These are phyloP conservation scores for Agrocybe chaxingu DNA, from an alignment of 768 basidiomycete genomes.

Conservation along the genomic window DNA sequence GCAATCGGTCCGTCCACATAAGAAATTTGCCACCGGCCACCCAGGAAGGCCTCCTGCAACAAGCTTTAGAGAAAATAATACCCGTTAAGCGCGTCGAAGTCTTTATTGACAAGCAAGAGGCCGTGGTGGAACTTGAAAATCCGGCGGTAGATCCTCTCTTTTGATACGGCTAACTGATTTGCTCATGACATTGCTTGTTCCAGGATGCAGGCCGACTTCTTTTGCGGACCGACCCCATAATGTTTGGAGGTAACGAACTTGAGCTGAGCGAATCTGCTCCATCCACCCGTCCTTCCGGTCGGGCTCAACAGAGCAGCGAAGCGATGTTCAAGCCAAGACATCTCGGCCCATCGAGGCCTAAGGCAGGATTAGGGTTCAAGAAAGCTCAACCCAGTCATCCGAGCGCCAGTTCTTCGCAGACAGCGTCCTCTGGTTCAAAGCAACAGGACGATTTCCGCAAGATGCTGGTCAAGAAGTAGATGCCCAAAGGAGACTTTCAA, in stretches of 20 bases:
- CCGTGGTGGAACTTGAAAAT: conserved; percentile 62
- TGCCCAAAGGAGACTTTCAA: neutral
- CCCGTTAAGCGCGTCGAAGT: conserved; percentile 73
- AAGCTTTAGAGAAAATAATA: conserved; percentile 77
- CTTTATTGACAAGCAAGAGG: conserved; percentile 57
- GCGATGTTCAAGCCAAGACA: conserved; percentile 63
- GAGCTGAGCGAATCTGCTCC: conserved; percentile 52
- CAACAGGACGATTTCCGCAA: conserved; percentile 86
- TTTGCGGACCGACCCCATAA: conserved; percentile 65
- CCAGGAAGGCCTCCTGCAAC: conserved; percentile 91
- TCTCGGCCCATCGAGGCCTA: conserved; percentile 59
- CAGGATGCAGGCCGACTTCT: conserved; percentile 86
- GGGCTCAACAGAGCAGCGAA: conserved; percentile 32
- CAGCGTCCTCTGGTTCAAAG: conserved; percentile 34
- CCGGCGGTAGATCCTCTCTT: conserved; percentile 47
- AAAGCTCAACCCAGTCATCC: conserved; percentile 29
- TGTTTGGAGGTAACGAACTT: conserved; percentile 62
- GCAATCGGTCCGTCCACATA: conserved; percentile 73
- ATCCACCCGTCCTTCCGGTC: conserved; percentile 25
- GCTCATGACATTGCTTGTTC: neutral
- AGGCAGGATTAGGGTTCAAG: conserved; percentile 65
- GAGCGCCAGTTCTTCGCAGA: conserved; percentile 11
- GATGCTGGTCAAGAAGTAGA: conserved; percentile 47
- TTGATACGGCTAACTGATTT: neutral
- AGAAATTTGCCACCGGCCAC: conserved; percentile 70